Base-by-base conservation (phyloP, 2,329 filamentous ascomycete species). In the Aspergillus piperis region DNA sequence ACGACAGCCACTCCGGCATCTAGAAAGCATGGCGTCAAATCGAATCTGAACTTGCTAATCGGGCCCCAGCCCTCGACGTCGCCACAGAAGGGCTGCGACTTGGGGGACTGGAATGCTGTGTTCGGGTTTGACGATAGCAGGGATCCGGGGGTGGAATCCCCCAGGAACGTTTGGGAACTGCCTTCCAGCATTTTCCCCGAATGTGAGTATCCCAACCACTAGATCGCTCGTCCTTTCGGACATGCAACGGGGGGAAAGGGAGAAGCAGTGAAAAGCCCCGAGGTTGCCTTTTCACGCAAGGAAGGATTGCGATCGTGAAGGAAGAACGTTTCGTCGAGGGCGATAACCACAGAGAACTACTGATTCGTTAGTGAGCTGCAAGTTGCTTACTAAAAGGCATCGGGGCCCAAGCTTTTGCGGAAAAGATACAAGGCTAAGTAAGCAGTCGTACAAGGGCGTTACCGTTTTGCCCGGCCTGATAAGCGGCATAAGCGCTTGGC, bases 1-100 rank as follows among this genome's bases (percentile, higher is more conserved):
- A 96, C 90, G 1, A 84, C 79, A 36, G 90, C 86, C 61, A 98
- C 86, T 86, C 91, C 93, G 21, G 96, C 86, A 75, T 99, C 96
- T 70, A 98, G 88, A 74, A 99, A 99, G 81, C 95, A 99, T 42
- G 95, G 94, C 15, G 95, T 98, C 71, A 99, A 92, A 79, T 99
- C 95, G 77, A 92, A 97, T 75, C 94, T 85, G 67, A 88, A 83
- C 38, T 88, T 88, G 77, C 92, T 97, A 73, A 99, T 74, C 21
- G 95, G 95, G 1, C 96, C 96, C 95, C 95, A 99, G 71, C 95
- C 96, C 78, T 98, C 94, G 57, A 83, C 82, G 78, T 96, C 95
- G 75, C 90, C 87, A 79, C 94, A 98, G 76, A 97, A 82, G 60
- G 91, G 87, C 74, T 96, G 90, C 61, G 67, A 68, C 47, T 69